phyloP scores from a whole-genome alignment of 2,329 filamentous ascomycete genomes.

The Verticillium nubilum region DNA sequence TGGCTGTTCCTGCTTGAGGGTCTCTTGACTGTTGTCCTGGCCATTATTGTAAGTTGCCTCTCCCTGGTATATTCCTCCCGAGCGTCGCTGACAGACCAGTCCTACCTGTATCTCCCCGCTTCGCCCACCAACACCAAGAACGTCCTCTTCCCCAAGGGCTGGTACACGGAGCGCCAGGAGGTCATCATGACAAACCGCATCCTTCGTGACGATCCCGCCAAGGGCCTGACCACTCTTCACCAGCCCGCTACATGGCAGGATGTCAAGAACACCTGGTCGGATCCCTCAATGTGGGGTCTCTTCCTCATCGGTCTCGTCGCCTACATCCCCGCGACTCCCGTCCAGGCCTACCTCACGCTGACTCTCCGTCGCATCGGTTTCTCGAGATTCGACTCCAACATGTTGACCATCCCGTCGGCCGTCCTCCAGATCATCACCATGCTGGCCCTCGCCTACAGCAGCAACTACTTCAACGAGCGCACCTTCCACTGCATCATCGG shows the following conservation, averaged over 20 bases:
- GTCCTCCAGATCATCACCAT: slow-evolving; percentile 52
- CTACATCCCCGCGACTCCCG: slow-evolving; percentile 43
- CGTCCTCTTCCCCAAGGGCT: slow-evolving; percentile 54
- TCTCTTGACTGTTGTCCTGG: slow-evolving; percentile 45
- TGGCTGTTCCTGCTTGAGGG: slow-evolving; percentile 43
- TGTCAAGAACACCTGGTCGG: slow-evolving; percentile 36
- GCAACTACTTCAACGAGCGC: slow-evolving; percentile 49
- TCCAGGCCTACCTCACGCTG: slow-evolving; percentile 47
- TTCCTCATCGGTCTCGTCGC: slow-evolving; percentile 43
- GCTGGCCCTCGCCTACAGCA: slow-evolving; percentile 46
- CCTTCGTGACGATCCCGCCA: slow-evolving; percentile 48
- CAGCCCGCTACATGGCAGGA: slow-evolving; percentile 36
- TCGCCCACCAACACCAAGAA: slow-evolving; percentile 62
- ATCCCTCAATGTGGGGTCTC: slow-evolving; percentile 43
- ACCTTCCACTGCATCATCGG: slow-evolving; percentile 46
- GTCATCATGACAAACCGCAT: slow-evolving; percentile 63
- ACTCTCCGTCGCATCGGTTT: slow-evolving; percentile 53
- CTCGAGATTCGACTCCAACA: slow-evolving; percentile 53
- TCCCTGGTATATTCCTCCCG: not conserved
- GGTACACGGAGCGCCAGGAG: slow-evolving; percentile 64
- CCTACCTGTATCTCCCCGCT: slow-evolving; percentile 54
- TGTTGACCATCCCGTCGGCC: slow-evolving; percentile 57
- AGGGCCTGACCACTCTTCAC: slow-evolving; percentile 40
- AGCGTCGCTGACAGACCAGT: slow-evolving; percentile 15
- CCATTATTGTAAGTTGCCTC: slow-evolving; percentile 26